phyloP scores from a whole-genome alignment of 2,329 filamentous ascomycete species.

The Cladosporium sp. region DNA sequence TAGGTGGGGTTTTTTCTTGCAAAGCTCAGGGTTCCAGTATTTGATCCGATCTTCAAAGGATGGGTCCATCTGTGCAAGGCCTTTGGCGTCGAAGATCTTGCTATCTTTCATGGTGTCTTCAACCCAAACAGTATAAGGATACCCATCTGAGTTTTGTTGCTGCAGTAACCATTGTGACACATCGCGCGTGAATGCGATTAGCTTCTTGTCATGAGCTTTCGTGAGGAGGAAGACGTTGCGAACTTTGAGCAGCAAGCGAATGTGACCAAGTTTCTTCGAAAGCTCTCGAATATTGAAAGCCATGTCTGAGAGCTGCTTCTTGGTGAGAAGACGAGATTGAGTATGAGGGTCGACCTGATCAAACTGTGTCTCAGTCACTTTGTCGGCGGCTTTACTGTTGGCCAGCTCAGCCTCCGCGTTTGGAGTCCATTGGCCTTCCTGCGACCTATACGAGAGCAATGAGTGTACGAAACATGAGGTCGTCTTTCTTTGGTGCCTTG shows the following conservation, averaged over 20 bases:
- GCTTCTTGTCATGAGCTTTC: constrained; percentile 81
- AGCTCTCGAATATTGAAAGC: constrained; percentile 91
- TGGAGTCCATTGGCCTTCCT: constrained; percentile 38
- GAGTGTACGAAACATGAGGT: constrained; percentile 62
- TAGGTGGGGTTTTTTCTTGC: constrained; percentile 72
- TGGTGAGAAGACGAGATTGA: constrained; percentile 78
- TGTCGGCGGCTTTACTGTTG: constrained; percentile 43
- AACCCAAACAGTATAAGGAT: constrained; percentile 73
- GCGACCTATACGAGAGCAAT: constrained; percentile 46
- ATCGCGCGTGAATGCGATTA: constrained; percentile 76
- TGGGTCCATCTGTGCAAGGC: constrained; percentile 64
- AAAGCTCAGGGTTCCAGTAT: constrained; percentile 83
- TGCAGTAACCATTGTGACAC: constrained; percentile 75
- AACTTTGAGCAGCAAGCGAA: constrained; percentile 79
- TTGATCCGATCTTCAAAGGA: constrained; percentile 61
- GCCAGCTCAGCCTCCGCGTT: constrained; percentile 28
- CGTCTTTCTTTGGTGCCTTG: constrained; percentile 43
- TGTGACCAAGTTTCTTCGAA: constrained; percentile 78
- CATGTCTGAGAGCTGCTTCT: constrained; percentile 95
- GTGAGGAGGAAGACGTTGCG: constrained; percentile 83
- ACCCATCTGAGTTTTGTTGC: constrained; percentile 61
- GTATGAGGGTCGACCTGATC: constrained; percentile 41
- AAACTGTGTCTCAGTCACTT: constrained; percentile 39
- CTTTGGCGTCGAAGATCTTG: constrained; percentile 70
- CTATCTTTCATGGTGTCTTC: constrained; percentile 73